These are phyloP conservation scores for Xylaria grammica DNA, from an alignment of 495 filamentous ascomycete genomes.

Conservation along the genomic window DNA sequence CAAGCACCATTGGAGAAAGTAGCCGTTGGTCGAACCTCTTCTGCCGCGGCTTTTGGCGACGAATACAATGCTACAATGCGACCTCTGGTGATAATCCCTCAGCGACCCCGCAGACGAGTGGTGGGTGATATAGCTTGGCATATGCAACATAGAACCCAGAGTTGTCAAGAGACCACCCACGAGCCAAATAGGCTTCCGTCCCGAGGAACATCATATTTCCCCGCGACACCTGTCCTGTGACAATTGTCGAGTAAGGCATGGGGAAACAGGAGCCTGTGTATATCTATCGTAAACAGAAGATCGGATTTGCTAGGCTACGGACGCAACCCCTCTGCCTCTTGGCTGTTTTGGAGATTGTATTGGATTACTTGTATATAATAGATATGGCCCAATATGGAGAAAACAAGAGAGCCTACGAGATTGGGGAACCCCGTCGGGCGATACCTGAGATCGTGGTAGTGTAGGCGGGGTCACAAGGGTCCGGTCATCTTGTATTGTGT, in stretches of 20 bases:
- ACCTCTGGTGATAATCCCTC: constrained; percentile 11
- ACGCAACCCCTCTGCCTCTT: background rate
- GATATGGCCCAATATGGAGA: background rate
- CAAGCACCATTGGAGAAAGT: constrained; percentile 16
- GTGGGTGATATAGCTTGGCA: constrained; percentile 5
- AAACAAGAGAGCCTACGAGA: background rate
- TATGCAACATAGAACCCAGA: constrained; percentile 14
- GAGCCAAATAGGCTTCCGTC: constrained; percentile 2
- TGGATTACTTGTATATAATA: background rate
- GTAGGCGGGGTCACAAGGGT: too few species aligned
- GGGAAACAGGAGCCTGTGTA: too few species aligned
- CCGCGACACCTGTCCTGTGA: background rate
- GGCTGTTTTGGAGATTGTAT: background rate
- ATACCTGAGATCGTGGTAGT: too few species aligned
- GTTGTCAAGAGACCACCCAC: background rate
- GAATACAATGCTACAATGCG: constrained; percentile 9
- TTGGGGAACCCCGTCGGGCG: background rate
- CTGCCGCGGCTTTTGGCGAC: constrained; percentile 7
- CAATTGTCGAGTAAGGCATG: background rate
- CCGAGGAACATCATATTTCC: background rate
- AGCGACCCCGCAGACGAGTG: constrained; percentile 7
- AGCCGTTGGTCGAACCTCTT: background rate
- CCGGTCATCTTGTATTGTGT: background rate
- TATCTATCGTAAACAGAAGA: too few species aligned
- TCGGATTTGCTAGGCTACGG: background rate